These are phyloP conservation scores for Neurospora cerealis DNA, from an alignment of 495 filamentous ascomycete species.

Conservation along the genomic window DNA sequence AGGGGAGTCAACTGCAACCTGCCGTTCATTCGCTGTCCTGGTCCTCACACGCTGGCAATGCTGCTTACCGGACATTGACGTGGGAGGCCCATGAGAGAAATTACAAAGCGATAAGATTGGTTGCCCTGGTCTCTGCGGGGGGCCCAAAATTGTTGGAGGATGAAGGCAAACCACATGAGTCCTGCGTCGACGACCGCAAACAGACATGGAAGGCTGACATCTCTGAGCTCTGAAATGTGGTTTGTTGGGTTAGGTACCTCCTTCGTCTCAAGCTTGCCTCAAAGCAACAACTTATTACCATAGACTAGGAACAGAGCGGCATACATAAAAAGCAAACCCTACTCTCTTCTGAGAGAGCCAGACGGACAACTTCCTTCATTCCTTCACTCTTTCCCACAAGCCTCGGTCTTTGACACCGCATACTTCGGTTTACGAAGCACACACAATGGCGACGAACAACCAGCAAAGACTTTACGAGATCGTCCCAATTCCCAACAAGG, in stretches of 20 bases:
- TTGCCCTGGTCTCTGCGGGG: background rate
- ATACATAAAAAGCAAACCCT: background rate
- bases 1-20: background rate
- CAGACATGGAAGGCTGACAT: background rate
- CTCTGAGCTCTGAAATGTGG: background rate
- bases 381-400: background rate
- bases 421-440: background rate
- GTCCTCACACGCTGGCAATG: background rate
- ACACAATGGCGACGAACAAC: background rate
- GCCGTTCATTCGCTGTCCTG: background rate
- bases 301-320: background rate
- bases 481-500: slow-evolving; percentile 3
- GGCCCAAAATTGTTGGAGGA: background rate
- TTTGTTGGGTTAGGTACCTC: background rate
- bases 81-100: background rate
- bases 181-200: background rate
- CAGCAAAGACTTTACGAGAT: background rate
- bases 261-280: background rate
- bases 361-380: background rate
- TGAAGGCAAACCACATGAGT: background rate
- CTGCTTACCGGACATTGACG: background rate
- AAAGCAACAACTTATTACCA: background rate
- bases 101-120: background rate
- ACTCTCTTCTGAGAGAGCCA: background rate
- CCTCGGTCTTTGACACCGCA: background rate